These are phyloP conservation scores for Neonectria neomacrospora DNA, from an alignment of 2,329 filamentous ascomycete genomes.

Conservation along the genomic window DNA sequence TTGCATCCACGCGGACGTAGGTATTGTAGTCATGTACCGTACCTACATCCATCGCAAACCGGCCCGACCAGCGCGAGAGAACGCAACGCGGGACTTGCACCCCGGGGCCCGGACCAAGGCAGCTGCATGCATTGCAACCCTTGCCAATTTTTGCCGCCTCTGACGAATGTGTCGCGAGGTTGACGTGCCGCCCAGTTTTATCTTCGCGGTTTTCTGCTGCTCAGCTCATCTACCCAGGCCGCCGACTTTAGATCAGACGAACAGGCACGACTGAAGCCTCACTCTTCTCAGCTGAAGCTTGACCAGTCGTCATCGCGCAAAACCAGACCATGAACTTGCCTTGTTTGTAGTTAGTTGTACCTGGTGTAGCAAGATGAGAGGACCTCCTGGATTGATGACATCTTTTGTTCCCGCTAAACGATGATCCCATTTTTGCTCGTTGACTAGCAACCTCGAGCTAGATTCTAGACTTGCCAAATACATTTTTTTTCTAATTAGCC, in stretches of 20 bases:
- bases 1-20: not conserved
- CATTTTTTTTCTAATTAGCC: not conserved
- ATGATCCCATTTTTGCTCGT: not conserved
- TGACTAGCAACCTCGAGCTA: not conserved
- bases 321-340: not conserved
- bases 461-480: not conserved
- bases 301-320: not conserved
- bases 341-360: not conserved
- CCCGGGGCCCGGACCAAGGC: constrained; percentile 8
- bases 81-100: constrained; percentile 11
- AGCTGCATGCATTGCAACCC: constrained; percentile 16
- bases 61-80: not conserved
- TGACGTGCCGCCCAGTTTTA: not conserved
- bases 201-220: too few relatives aligned
- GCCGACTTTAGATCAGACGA: not conserved
- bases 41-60: constrained; percentile 16
- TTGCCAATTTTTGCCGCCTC: constrained; percentile 4
- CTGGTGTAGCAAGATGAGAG: not conserved
- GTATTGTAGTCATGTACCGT: not conserved
- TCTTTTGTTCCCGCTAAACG: not conserved
- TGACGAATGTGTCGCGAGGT: not conserved
- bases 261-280: not conserved
- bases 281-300: not conserved
- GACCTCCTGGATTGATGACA: constrained; percentile 1
- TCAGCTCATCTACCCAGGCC: not conserved